phyloP scores from a whole-genome alignment of 805 yeast genomes.

The Wickerhamiella allomyrinae region DNA sequence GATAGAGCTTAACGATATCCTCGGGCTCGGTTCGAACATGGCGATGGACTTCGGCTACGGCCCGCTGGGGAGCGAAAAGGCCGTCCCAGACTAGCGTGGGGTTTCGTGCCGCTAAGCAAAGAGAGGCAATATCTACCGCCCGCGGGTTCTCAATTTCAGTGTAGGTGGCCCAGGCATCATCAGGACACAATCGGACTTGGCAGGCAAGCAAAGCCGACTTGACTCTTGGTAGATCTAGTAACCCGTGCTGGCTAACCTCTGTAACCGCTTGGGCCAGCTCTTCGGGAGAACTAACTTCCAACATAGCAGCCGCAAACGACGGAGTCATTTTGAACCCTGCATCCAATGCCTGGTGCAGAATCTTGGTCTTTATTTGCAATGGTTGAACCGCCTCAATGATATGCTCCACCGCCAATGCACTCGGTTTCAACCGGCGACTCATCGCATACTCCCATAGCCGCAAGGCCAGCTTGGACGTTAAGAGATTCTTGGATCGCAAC shows the following conservation, averaged over 20 bases:
- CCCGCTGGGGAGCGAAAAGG: constrained; percentile 43
- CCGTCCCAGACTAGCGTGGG: constrained; percentile 33
- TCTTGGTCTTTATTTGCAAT: constrained; percentile 4
- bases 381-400: constrained; percentile 7
- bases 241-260: not conserved
- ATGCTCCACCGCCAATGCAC: constrained; percentile 5
- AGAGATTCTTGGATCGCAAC: constrained; percentile 10
- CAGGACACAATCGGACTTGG: constrained; percentile 8
- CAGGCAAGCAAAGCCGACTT: constrained; percentile 25
- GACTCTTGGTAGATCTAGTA: constrained; percentile 6
- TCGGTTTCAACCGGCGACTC: constrained; percentile 13
- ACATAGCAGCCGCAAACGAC: constrained; percentile 6
- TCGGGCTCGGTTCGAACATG: constrained; percentile 27
- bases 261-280: constrained; percentile 6
- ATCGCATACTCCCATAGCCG: constrained; percentile 8
- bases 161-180: constrained; percentile 26
- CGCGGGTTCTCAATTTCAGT: constrained; percentile 17
- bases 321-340: constrained; percentile 8
- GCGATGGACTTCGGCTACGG: constrained; percentile 40
- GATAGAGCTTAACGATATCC: constrained; percentile 27
- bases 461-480: constrained; percentile 13
- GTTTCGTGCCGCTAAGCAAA: constrained; percentile 35
- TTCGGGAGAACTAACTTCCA: not conserved
- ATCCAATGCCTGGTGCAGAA: constrained; percentile 5
- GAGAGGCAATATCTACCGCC: constrained; percentile 27